Evolutionary conservation across 139 green algal species (phyloP).

Genomic region (Medakamo hakoo): DNA sequence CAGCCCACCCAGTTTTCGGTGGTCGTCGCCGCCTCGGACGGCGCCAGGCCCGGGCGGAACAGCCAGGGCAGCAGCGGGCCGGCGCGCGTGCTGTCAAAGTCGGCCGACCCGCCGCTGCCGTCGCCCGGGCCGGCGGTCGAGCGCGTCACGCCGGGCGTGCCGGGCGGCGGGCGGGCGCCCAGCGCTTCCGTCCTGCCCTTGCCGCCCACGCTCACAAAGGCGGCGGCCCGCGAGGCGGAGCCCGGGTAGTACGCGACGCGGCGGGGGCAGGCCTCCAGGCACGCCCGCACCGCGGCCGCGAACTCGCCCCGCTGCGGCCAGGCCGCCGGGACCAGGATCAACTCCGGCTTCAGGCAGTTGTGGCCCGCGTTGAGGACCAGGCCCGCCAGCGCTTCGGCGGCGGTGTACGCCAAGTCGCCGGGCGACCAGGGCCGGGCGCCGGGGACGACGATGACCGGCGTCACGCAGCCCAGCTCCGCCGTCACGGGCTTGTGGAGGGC

Average conservation of each 20-base stretch:
- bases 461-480: conserved; percentile 21
- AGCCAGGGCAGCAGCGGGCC: neutral
- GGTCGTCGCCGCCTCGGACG: neutral
- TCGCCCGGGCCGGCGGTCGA: too few relatives aligned
- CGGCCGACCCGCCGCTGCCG: too few relatives aligned
- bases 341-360: conserved; percentile 11
- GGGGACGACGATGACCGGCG: conserved; percentile 14
- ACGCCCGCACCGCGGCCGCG: conserved; percentile 9
- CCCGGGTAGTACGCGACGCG: conserved; percentile 24
- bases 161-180: too few relatives aligned
- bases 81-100: too few relatives aligned
- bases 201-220: too few relatives aligned
- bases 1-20: neutral
- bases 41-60: neutral
- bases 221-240: neutral
- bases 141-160: neutral
- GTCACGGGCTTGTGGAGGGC: conserved; percentile 1
- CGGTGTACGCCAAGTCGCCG: conserved; percentile 2
- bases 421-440: conserved; percentile 10
- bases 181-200: too few relatives aligned
- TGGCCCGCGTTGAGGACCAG: neutral
- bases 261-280: conserved; percentile 6
- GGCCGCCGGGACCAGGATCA: conserved; percentile 19
- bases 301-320: conserved; percentile 20
- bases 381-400: neutral